Evolutionary conservation across 768 basidiomycete species (phyloP).

Genomic region (Gloeophyllum trabeum): DNA sequence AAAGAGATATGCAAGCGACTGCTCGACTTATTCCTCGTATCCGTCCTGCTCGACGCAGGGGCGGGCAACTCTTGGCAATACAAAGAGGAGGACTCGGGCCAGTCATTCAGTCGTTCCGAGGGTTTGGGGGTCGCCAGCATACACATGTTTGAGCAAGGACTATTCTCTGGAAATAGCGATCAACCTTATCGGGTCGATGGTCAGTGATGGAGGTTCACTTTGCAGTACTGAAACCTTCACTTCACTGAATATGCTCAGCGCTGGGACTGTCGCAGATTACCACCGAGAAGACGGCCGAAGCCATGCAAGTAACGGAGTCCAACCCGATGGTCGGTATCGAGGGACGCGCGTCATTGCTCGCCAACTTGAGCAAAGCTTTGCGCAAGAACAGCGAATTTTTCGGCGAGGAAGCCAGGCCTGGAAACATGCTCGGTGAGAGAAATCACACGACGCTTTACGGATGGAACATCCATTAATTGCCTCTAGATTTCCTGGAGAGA

Average conservation of each 20-base stretch:
- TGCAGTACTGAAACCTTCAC: background rate
- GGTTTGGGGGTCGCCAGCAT: conserved; percentile 86
- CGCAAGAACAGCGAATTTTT: conserved; percentile 56
- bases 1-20: conserved; percentile 62
- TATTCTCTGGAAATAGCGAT: conserved; percentile 58
- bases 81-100: conserved; percentile 42
- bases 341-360: conserved; percentile 71
- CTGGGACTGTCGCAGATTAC: conserved; percentile 59
- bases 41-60: conserved; percentile 90
- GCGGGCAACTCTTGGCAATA: conserved; percentile 81
- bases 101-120: conserved; percentile 54
- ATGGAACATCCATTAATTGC: too few relatives aligned
- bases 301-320: conserved; percentile 65
- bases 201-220: too few relatives aligned
- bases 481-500: conserved; percentile 59
- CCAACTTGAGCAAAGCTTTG: conserved; percentile 65
- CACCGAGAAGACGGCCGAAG: conserved; percentile 40
- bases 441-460: too few relatives aligned
- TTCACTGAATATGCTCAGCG: conserved; percentile 39
- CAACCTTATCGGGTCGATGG: conserved; percentile 76
- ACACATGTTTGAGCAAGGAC: conserved; percentile 77
- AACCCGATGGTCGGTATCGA: conserved; percentile 91
- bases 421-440: conserved; percentile 72
- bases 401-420: conserved; percentile 63
- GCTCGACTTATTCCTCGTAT: conserved; percentile 83